Percentiles rank a stretch among this genome's conserved stretches.
Evolutionary conservation across 2,329 filamentous ascomycete species (phyloP).

Genomic region (Teratosphaeria zuluensis): DNA sequence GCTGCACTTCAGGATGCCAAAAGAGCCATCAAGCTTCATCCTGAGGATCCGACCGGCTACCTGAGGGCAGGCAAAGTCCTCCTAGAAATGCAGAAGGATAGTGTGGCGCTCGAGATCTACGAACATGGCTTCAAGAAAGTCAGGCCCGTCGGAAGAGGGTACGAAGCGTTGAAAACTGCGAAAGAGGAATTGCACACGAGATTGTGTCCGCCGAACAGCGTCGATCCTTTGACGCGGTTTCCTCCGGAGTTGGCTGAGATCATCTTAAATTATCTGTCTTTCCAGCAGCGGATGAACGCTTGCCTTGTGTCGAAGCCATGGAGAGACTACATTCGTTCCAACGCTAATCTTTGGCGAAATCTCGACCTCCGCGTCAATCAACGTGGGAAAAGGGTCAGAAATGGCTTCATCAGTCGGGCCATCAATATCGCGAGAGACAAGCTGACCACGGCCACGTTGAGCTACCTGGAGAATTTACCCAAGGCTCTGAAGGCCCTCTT

Average conservation of each 20-base stretch:
- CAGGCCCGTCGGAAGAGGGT: conserved; percentile 28
- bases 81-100: conserved; percentile 39
- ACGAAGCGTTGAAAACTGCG: conserved; percentile 23
- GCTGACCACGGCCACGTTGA: conserved; percentile 26
- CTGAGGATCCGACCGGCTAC: conserved; percentile 47
- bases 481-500: conserved; percentile 30
- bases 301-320: conserved; percentile 48
- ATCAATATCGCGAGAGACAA: conserved; percentile 31
- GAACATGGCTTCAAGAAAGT: conserved; percentile 48
- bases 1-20: conserved; percentile 48
- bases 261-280: conserved; percentile 43
- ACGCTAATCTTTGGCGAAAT: conserved; percentile 41
- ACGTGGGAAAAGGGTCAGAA: conserved; percentile 28
- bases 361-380: conserved; percentile 43
- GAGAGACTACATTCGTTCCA: conserved; percentile 40
- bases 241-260: conserved; percentile 46
- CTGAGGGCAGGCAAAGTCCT: conserved; percentile 44
- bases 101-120: conserved; percentile 48
- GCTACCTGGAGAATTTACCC: conserved; percentile 30
- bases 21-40: conserved; percentile 43
- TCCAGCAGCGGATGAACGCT: conserved; percentile 38
- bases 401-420: conserved; percentile 32
- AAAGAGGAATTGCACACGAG: conserved; percentile 37
- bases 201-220: conserved; percentile 32
- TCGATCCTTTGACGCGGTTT: conserved; percentile 44